These are phyloP conservation scores for Colletotrichum kahawae DNA, from an alignment of 2,329 filamentous ascomycete species.

Conservation along the genomic window DNA sequence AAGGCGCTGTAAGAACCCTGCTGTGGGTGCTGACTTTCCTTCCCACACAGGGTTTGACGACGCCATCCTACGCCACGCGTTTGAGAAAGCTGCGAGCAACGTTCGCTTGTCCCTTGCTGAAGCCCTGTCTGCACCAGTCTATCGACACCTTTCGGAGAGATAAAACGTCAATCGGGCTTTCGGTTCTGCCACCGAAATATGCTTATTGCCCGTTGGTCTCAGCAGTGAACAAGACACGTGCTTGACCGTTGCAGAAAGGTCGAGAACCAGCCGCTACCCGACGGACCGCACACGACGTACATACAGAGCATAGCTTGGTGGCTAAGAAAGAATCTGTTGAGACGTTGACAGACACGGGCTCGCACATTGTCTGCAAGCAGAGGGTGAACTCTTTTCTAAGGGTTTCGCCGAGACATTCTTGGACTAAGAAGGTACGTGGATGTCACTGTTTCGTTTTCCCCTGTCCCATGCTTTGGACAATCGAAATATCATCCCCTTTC, in stretches of 20 bases:
- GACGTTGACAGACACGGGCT: not conserved
- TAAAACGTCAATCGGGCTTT: constrained; percentile 14
- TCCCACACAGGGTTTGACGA: not conserved
- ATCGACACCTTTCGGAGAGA: constrained; percentile 40
- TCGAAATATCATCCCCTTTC: not conserved
- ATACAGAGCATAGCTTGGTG: not conserved
- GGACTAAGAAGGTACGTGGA: not conserved
- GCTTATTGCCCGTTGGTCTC: constrained; percentile 13
- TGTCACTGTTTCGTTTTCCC: not conserved
- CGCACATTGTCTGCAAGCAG: not conserved
- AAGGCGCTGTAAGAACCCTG: not conserved
- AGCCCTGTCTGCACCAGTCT: constrained; percentile 18
- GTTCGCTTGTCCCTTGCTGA: not conserved
- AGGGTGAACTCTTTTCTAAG: not conserved
- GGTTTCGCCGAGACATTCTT: not conserved
- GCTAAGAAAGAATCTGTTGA: not conserved
- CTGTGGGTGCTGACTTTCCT: not conserved
- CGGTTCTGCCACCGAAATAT: constrained; percentile 16
- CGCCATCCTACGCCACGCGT: constrained; percentile 23
- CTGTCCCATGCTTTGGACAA: not conserved
- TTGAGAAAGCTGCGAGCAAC: constrained; percentile 11
- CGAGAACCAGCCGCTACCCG: not conserved
- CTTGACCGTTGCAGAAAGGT: constrained; percentile 9
- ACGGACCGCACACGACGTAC: not conserved
- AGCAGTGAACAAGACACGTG: constrained; percentile 3